Base-by-base conservation (phyloP, 176 grass and related monocot genomes). In the Triticum aestivum region DNA sequence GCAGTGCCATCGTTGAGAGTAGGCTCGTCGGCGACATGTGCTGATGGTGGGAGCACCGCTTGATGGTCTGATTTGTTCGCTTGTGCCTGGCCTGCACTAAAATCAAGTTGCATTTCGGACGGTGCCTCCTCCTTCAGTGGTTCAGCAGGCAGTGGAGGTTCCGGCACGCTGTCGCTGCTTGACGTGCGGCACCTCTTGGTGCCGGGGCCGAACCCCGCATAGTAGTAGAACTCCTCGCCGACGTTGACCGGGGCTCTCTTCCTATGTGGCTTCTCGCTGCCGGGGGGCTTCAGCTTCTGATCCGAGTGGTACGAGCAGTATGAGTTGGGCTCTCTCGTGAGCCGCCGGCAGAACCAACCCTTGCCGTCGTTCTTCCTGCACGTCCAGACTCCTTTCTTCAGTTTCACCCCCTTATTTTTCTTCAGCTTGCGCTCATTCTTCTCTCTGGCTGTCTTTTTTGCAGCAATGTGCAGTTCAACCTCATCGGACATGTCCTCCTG, bases 201-300 rank as follows among this genome's bases (percentile, higher is more conserved):
- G 8, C 89, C 41, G 26, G 86, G 86, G 6, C 86, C 84, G 2
- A 91, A 95, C 1, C 91, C 91, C 0, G 91, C 34, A n/a, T 93
- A 95, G 73, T 95, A 91, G 73, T 93, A 93, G 89, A 91, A 88
- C 11, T 26, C 44, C 26, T 75, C 73, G 6, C 15, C 73, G 7
- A 10, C 23, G 3, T 33, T 8, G 13, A 14, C 44, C 14, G 24
- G 6, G 24, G 5, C 0, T 0, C 7, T 75, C 44, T 52, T 75
- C 73, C 42, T 29, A 0, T 9, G 18, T 20, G 66, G 66, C 30
- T 52, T 52, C 1, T 15, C 3, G 32, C 15, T 20, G 15, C 66
- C 66, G 3, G 30, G 30, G 32, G 44, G 4, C 24, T 52, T 75
- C 14, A 17, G 51, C 51, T 54, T 54, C 5, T 32, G 3, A 52